phyloP scores from a whole-genome alignment of 75 land plant species.

The Selaginella tamariscina region DNA sequence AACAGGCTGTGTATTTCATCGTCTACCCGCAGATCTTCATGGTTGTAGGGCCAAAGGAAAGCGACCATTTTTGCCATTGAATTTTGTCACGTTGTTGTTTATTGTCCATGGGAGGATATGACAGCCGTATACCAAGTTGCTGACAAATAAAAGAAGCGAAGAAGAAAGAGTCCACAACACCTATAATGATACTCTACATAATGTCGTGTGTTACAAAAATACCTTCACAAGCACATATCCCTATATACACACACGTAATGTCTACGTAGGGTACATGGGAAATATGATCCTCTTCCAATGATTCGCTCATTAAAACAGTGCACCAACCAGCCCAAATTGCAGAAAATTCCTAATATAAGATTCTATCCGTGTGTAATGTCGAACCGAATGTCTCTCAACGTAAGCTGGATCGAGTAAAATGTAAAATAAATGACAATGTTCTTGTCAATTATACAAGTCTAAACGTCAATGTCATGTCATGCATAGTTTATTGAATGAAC shows the following conservation, averaged over 20 bases:
- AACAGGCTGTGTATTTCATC: no score
- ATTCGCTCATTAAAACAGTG: neutral
- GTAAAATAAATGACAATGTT: no score
- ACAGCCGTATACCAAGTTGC: constrained; percentile 1
- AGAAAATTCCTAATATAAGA: no score
- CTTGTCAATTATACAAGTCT: neutral
- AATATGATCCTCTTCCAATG: neutral
- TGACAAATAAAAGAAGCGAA: neutral
- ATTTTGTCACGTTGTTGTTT: neutral
- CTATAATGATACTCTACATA: no score
- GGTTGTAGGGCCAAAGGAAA: neutral
- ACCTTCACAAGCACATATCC: no score
- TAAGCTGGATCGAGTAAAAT: no score
- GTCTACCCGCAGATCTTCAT: no score
- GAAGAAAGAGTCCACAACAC: neutral
- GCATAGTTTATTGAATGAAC: neutral
- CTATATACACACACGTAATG: no score
- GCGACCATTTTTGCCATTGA: neutral
- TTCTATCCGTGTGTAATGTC: no score
- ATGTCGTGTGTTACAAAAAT: neutral
- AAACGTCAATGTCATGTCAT: neutral
- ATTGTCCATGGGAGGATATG: neutral
- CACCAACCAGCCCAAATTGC: constrained; percentile 1
- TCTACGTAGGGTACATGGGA: neutral
- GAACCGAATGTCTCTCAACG: no score